Percentiles rank a stretch among this genome's conserved stretches.
These are phyloP conservation scores for Phialophora tarda DNA, from an alignment of 2,329 filamentous ascomycete genomes.

Conservation along the genomic window DNA sequence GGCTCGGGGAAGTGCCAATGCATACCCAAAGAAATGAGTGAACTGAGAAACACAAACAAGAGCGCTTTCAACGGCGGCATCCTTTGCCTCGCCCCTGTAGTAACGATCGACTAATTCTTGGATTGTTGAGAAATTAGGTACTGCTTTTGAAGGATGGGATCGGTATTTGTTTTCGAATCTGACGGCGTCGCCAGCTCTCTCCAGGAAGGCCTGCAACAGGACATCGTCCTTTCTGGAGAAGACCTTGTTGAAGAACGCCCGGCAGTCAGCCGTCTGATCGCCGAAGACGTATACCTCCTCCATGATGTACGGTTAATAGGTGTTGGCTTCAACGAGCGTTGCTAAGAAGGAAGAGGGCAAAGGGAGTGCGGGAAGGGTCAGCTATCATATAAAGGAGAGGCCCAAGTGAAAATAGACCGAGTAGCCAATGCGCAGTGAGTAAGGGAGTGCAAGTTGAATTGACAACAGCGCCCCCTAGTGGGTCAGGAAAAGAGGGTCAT, in stretches of 20 bases:
- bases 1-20: slow-evolving; percentile 1
- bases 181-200: slow-evolving; percentile 51
- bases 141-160: slow-evolving; percentile 39
- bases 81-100: slow-evolving; percentile 39
- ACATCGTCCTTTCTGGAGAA: slow-evolving; percentile 51
- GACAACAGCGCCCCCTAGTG: slow-evolving; percentile 35
- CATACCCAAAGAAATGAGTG: slow-evolving; percentile 53
- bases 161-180: slow-evolving; percentile 48
- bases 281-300: slow-evolving; percentile 53
- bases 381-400: slow-evolving; percentile 38
- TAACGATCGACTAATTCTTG: slow-evolving; percentile 43
- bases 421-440: slow-evolving; percentile 24
- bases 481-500: slow-evolving; percentile 28
- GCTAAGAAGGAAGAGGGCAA: slow-evolving; percentile 30
- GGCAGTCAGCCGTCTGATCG: slow-evolving; percentile 53
- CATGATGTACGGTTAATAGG: slow-evolving; percentile 36
- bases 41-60: slow-evolving; percentile 53
- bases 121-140: slow-evolving; percentile 40
- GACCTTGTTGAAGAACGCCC: slow-evolving; percentile 50
- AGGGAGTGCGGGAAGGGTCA: slow-evolving; percentile 30
- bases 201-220: slow-evolving; percentile 50
- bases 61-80: slow-evolving; percentile 51
- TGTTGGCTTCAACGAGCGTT: slow-evolving; percentile 38
- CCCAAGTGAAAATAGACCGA: slow-evolving; percentile 39
- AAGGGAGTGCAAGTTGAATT: slow-evolving; percentile 27